A percentile compares a stretch with the other conserved stretches of the same genome.
These are phyloP conservation scores for Dichotomocladium elegans DNA, from an alignment of 371 early-diverging fungal species.

Conservation along the genomic window DNA sequence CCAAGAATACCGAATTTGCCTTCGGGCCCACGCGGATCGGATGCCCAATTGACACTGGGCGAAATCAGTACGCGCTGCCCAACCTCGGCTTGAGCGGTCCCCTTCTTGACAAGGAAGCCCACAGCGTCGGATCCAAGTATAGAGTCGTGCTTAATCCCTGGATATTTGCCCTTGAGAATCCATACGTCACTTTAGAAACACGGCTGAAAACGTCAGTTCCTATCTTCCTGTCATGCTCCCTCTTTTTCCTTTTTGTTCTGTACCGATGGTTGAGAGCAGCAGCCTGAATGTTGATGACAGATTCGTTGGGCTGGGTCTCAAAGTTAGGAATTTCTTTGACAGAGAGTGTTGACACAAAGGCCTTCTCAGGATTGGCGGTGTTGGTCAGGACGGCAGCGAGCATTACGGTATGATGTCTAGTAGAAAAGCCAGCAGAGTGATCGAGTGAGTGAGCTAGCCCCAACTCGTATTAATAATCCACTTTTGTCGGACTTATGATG, in stretches of 20 bases:
- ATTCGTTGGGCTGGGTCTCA: constrained; percentile 22
- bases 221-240: no score
- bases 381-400: constrained; percentile 12
- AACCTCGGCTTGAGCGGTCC: constrained; percentile 6
- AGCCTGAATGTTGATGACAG: constrained; percentile 56
- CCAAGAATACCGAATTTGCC: constrained; percentile 55
- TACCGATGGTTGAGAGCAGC: constrained; percentile 70
- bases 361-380: constrained; percentile 2
- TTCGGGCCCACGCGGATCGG: constrained; percentile 61
- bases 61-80: constrained; percentile 52
- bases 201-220: no score
- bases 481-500: no score
- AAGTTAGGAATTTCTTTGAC: constrained; percentile 7
- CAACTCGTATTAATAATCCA: no score
- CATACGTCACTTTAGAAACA: constrained; percentile 56
- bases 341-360: constrained; percentile 23
- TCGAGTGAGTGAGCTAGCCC: no score
- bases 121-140: constrained; percentile 62
- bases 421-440: no score
- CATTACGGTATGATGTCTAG: constrained; percentile 11
- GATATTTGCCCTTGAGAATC: constrained; percentile 56
- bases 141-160: constrained; percentile 40
- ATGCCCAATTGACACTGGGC: constrained; percentile 57
- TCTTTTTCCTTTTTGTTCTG: no score
- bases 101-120: constrained; percentile 38